Conservation (phyloP, 2,329 filamentous ascomycete genomes). For the Aspergillus candidus region DNA sequence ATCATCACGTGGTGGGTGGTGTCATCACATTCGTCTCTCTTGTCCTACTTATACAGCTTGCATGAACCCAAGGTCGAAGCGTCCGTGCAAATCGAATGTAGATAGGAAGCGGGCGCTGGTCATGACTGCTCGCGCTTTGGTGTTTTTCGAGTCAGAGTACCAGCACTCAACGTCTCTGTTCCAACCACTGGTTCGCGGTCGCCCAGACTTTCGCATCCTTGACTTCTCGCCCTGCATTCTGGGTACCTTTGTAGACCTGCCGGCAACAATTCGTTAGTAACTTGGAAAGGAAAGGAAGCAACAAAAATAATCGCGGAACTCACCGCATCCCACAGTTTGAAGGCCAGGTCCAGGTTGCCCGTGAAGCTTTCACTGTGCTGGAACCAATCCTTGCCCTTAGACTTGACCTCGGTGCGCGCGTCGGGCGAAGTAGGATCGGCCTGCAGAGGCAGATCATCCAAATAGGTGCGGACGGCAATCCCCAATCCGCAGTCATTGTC, state of each 20-base stretch:
- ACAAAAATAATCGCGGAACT: conserved; percentile 22
- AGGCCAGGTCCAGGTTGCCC: conserved; percentile 54
- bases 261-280: background rate
- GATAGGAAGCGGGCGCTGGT: background rate
- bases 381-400: conserved; percentile 55
- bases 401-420: conserved; percentile 46
- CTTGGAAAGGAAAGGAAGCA: background rate
- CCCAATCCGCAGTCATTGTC: conserved; percentile 43
- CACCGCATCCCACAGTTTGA: conserved; percentile 61
- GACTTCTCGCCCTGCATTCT: conserved; percentile 48
- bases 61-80: background rate
- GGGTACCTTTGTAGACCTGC: conserved; percentile 55
- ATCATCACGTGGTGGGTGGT: too few species aligned
- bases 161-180: conserved; percentile 29
- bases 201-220: conserved; percentile 51
- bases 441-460: conserved; percentile 50
- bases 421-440: conserved; percentile 49
- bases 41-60: conserved; percentile 1
- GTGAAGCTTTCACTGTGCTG: conserved; percentile 54
- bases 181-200: conserved; percentile 56
- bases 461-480: conserved; percentile 44
- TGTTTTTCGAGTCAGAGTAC: background rate
- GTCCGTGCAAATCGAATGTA: too few species aligned
- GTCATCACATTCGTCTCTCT: background rate
- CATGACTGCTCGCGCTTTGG: background rate